A percentile compares a stretch with the other conserved stretches of the same genome.
Evolutionary conservation across 1,284 basidiomycete species (phyloP).

Genomic region (Sporisorium scitamineum): DNA sequence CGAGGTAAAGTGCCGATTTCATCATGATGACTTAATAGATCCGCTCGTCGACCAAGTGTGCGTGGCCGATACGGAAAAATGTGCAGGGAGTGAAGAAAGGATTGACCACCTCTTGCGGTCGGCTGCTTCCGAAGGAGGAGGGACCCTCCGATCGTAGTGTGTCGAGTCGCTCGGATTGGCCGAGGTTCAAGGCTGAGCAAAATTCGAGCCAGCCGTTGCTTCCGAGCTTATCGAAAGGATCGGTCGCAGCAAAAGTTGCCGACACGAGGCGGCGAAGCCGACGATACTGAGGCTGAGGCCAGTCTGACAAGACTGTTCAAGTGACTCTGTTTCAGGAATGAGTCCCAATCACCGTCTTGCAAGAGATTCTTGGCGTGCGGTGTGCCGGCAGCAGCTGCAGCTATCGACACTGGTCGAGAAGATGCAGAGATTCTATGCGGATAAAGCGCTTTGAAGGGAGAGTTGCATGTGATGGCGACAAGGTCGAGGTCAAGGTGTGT

Average conservation of each 20-base stretch:
- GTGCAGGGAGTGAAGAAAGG: neutral
- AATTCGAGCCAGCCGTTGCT: neutral
- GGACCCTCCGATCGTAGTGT: neutral
- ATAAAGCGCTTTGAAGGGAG: neutral
- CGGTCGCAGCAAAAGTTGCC: neutral
- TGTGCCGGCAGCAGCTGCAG: neutral
- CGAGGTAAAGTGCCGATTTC: neutral
- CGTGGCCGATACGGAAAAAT: neutral
- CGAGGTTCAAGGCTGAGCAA: neutral
- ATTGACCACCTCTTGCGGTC: neutral
- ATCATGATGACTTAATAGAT: constrained; percentile 4
- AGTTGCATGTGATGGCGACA: neutral
- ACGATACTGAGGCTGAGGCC: neutral
- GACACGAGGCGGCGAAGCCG: neutral
- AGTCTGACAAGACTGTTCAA: neutral
- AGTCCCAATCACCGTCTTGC: neutral
- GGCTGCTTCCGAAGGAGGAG: neutral
- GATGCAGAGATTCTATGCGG: constrained; percentile 1
- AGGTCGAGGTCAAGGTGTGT: neutral
- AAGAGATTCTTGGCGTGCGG: neutral
- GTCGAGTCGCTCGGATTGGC: neutral
- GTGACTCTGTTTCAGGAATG: neutral
- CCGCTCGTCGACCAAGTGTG: neutral
- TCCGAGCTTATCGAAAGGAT: neutral
- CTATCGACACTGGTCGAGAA: neutral